Base-by-base conservation (phyloP, 225 moss, liverwort and hornwort species). In the Sphagnum tenellum region DNA sequence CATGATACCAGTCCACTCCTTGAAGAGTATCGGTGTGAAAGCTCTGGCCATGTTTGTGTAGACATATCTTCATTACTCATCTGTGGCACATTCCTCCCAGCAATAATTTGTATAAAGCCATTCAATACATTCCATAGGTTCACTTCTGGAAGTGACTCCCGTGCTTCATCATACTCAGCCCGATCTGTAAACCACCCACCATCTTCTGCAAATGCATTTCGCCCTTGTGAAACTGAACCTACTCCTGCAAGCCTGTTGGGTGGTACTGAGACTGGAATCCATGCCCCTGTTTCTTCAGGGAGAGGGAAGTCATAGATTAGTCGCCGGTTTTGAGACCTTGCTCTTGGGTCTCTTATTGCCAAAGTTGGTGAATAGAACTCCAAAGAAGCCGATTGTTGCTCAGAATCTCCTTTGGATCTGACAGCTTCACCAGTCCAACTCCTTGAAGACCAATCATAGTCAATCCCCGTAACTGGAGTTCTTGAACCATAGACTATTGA, bases 191-290 rank as follows among this genome's bases (percentile, higher is more conserved):
- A 79, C 61, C 78, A 61, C 55, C 74, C 79, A n/a, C 86, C 82
- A 61, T 79, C 49, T 14, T 63, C 64, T 5, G 14, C 64, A 51
- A 48, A 46, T 9, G 50, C 79, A 59, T 75, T 71, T 49, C 76
- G 71, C 47, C 82, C 74, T 9, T 73, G 11, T 44, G 72, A 76
- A 54, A 76, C 64, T n/a, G 74, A 74, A 47, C 77, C 79, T 54
- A 68, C 73, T 48, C 78, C 82, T 56, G 75, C 78, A 4, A 77
- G 59, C 3, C 82, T 77, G 60, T 75, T 82, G 3, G 86, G 82
- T 57, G 86, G 86, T 49, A 86, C 67, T 11, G 86, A 86, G 48
- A 86, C 86, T 4, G 86, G 86, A 56, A 86, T 86, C 86, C 86
- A 86, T 52, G 86, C 70, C 51, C 79, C 82, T 59, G 82, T 82